These are phyloP conservation scores for Fusarium secorum DNA, from an alignment of 2,329 filamentous ascomycete species.

Conservation along the genomic window DNA sequence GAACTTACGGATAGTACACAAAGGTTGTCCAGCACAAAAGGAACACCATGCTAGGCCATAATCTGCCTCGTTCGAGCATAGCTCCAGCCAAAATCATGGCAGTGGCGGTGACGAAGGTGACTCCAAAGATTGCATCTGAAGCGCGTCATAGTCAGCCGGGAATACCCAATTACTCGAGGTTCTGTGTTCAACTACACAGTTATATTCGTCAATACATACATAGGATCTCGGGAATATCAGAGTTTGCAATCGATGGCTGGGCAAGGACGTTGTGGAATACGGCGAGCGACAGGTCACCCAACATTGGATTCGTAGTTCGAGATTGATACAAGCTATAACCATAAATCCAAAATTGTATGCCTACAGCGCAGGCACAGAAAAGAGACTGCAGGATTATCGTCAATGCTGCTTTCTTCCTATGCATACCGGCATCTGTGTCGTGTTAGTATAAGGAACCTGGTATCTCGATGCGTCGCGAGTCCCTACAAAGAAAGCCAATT, in stretches of 20 bases:
- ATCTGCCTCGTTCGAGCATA: slow-evolving; percentile 48
- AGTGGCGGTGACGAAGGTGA: slow-evolving; percentile 50
- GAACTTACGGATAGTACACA: slow-evolving; percentile 60
- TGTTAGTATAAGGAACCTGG: background rate
- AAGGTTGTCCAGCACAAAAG: slow-evolving; percentile 70
- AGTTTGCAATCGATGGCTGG: slow-evolving; percentile 48
- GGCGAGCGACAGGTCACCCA: slow-evolving; percentile 48
- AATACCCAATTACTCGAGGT: background rate
- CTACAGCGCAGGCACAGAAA: slow-evolving; percentile 55
- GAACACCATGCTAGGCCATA: slow-evolving; percentile 65
- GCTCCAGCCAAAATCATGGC: slow-evolving; percentile 52
- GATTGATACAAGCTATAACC: slow-evolving; percentile 54
- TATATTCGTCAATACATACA: slow-evolving; percentile 17
- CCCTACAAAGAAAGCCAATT: slow-evolving; percentile 48
- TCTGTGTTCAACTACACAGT: background rate
- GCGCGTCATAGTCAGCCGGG: rapidly evolving
- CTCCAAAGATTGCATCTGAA: slow-evolving; percentile 47
- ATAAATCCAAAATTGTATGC: slow-evolving; percentile 58
- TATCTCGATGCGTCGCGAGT: too few species aligned
- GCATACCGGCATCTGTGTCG: slow-evolving; percentile 47
- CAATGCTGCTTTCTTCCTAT: slow-evolving; percentile 49
- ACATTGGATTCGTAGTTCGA: slow-evolving; percentile 46
- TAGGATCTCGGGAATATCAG: slow-evolving; percentile 49
- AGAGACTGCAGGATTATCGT: slow-evolving; percentile 58
- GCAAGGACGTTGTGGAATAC: slow-evolving; percentile 49